Conservation (phyloP, 2,329 filamentous ascomycete genomes). For the Botrytis pseudocinerea region DNA sequence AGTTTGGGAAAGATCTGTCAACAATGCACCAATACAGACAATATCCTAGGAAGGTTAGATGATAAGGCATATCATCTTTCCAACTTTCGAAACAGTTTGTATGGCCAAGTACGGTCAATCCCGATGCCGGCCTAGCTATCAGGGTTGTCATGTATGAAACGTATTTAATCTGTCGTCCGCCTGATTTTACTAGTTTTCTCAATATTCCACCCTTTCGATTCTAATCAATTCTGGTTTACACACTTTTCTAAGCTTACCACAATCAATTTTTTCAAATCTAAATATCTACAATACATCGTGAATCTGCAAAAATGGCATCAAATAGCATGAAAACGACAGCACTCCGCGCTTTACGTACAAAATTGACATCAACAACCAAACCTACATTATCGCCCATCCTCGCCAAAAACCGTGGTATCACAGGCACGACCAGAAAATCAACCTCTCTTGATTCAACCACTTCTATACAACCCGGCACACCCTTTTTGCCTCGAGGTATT, state of each 20-base stretch:
- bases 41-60: background rate
- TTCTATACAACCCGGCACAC: background rate
- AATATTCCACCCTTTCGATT: background rate
- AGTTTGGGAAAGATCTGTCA: slow-evolving; percentile 1
- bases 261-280: background rate
- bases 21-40: background rate
- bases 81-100: background rate
- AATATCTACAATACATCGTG: background rate
- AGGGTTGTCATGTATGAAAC: slow-evolving; percentile 6
- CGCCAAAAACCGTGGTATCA: slow-evolving; percentile 14
- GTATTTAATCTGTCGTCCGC: slow-evolving; percentile 18
- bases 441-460: slow-evolving; percentile 14
- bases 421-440: slow-evolving; percentile 24
- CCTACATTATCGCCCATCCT: slow-evolving; percentile 12
- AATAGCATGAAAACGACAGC: slow-evolving; percentile 17
- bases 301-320: slow-evolving; percentile 14
- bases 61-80: background rate
- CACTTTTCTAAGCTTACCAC: background rate
- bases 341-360: slow-evolving; percentile 19
- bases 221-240: background rate
- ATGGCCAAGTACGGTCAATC: background rate
- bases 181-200: background rate
- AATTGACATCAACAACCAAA: slow-evolving; percentile 6
- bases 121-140: slow-evolving; percentile 11
- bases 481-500: slow-evolving; percentile 22